Percentiles rank a stretch among this genome's conserved stretches.
Evolutionary conservation across 345 rosid genomes (phyloP).

Genomic region (Fremontodendron californicum): DNA sequence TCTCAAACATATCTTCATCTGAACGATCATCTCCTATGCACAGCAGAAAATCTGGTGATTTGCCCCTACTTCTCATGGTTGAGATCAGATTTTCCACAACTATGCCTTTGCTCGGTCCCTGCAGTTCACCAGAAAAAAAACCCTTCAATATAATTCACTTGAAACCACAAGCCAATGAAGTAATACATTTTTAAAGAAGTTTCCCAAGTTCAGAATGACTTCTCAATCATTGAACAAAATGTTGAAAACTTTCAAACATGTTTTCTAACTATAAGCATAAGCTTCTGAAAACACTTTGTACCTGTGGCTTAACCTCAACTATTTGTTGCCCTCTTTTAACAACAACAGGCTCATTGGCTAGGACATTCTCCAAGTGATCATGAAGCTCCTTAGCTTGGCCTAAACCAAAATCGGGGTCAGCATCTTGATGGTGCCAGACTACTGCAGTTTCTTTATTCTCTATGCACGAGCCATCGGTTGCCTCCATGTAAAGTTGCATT

Average conservation of each 20-base stretch:
- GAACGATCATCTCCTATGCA: constrained; percentile 85
- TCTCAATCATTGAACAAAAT: background rate
- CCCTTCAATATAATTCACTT: background rate
- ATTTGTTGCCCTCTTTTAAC: constrained; percentile 77
- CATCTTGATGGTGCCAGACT: constrained; percentile 80
- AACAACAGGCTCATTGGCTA: constrained; percentile 80
- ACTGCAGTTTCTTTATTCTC: constrained; percentile 78
- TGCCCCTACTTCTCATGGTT: constrained; percentile 42
- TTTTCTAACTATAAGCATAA: background rate
- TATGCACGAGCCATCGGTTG: constrained; percentile 80
- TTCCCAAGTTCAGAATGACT: too few relatives aligned
- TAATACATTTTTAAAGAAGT: too few relatives aligned
- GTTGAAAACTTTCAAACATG: background rate
- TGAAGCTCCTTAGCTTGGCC: constrained; percentile 85
- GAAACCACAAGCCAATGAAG: background rate
- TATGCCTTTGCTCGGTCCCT: constrained; percentile 78
- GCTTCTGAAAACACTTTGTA: constrained; percentile 14
- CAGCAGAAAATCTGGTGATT: constrained; percentile 61
- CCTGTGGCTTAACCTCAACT: constrained; percentile 96
- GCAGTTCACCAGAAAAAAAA: too few relatives aligned
- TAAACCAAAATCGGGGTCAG: constrained; percentile 68
- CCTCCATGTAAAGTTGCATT: constrained; percentile 65
- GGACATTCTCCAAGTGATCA: constrained; percentile 79
- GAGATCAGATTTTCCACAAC: constrained; percentile 62
- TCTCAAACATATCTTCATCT: constrained; percentile 86